Evolutionary conservation across 257 asterid species (phyloP).

Genomic region (Linaria vulgaris): DNA sequence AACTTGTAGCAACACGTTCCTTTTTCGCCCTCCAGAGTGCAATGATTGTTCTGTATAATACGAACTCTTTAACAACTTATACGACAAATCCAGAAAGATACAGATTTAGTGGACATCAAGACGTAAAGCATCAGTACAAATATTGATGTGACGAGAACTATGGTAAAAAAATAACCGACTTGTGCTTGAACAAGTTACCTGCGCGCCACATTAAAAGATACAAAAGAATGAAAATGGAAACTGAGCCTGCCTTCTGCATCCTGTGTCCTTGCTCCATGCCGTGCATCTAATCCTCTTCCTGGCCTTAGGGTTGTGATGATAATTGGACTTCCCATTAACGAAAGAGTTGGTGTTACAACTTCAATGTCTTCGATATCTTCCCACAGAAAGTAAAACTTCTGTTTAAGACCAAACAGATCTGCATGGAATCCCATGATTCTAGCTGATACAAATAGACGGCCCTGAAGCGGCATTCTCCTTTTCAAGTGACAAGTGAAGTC

Average conservation of each 20-base stretch:
- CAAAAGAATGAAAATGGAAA: conserved; percentile 93
- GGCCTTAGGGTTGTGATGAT: conserved; percentile 72
- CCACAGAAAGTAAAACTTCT: conserved; percentile 92
- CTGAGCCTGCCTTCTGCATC: conserved; percentile 88
- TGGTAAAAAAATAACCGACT: neutral
- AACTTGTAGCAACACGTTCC: too few species aligned
- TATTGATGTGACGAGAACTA: too few species aligned
- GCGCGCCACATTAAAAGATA: conserved; percentile 81
- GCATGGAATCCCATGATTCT: conserved; percentile 96
- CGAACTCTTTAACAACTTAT: too few species aligned
- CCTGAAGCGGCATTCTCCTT: conserved; percentile 99
- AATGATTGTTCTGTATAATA: too few species aligned
- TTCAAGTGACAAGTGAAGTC: conserved; percentile 93
- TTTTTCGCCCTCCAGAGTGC: too few species aligned
- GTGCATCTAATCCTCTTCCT: conserved; percentile 86
- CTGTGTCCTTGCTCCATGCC: conserved; percentile 92
- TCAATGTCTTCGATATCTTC: conserved; percentile 96
- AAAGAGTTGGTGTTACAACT: conserved; percentile 83
- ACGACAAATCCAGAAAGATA: too few species aligned
- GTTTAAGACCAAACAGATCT: conserved; percentile 92
- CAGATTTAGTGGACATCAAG: too few species aligned
- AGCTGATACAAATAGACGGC: conserved; percentile 93
- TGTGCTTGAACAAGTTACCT: conserved; percentile 52
- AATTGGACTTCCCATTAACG: conserved; percentile 97
- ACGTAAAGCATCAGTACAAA: too few species aligned